Evolutionary conservation across 176 grass and related monocot species (phyloP).

Genomic region (Coix lacrymajobi): DNA sequence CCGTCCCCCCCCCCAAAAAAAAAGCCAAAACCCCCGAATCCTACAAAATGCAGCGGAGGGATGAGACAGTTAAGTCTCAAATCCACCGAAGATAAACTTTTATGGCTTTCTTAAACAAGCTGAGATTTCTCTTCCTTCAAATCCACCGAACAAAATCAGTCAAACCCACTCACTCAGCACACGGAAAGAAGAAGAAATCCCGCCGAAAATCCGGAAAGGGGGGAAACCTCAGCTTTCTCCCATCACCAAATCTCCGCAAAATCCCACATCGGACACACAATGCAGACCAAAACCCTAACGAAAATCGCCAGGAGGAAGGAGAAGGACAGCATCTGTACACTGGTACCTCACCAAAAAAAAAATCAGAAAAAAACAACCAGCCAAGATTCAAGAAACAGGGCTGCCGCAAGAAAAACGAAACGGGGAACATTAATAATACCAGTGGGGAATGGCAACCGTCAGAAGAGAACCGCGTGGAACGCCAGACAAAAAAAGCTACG

Average conservation of each 20-base stretch:
- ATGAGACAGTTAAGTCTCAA: background rate
- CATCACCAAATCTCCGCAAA: constrained; percentile 28
- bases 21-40: constrained; percentile 12
- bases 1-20: too few species aligned
- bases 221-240: background rate
- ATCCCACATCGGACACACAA: constrained; percentile 11
- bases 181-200: background rate
- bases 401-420: background rate
- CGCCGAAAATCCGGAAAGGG: background rate
- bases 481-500: background rate
- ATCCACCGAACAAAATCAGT: constrained; percentile 27
- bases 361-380: background rate
- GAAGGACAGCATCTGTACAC: constrained; percentile 25
- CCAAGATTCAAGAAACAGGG: constrained; percentile 14
- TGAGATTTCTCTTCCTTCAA: too few species aligned
- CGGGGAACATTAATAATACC: constrained; percentile 48
- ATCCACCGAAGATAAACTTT: background rate
- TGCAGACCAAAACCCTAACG: constrained; percentile 19
- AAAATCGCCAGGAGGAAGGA: constrained; percentile 23
- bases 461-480: constrained; percentile 47
- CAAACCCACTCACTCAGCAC: background rate
- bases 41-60: background rate
- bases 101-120: too few species aligned
- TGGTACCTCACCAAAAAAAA: background rate
- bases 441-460: constrained; percentile 41